Conservation (phyloP, 179 eudicot species). For the Spinacia oleracea region DNA sequence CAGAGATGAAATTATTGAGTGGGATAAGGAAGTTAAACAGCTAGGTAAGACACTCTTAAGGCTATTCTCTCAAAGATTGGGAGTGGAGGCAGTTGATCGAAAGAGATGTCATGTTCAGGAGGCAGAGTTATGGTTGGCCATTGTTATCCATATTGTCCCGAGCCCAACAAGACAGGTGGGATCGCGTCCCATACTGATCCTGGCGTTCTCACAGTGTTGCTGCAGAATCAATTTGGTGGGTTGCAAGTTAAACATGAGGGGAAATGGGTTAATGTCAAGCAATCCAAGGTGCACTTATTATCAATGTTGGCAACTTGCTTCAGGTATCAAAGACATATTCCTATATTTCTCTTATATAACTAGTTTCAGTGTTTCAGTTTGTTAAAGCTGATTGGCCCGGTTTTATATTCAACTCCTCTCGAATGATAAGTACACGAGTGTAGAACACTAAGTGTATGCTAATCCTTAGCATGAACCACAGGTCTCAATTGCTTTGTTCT, state of each 20-base stretch:
- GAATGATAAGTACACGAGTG: constrained; percentile 60
- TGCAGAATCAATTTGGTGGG: constrained; percentile 66
- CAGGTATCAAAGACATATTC: constrained; percentile 45
- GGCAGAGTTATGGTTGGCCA: constrained; percentile 51
- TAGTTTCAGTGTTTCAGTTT: background rate
- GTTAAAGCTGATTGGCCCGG: background rate
- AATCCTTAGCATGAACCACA: constrained; percentile 50
- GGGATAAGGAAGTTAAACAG: constrained; percentile 48
- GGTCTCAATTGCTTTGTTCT: constrained; percentile 56
- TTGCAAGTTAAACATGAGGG: constrained; percentile 58
- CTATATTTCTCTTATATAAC: too few species aligned
- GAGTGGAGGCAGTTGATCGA: constrained; percentile 40
- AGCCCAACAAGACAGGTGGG: constrained; percentile 66
- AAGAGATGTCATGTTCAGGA: constrained; percentile 50
- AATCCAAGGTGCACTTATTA: constrained; percentile 59
- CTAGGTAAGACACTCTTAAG: constrained; percentile 47
- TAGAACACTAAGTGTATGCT: constrained; percentile 69
- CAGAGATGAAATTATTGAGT: constrained; percentile 43
- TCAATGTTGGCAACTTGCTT: constrained; percentile 71
- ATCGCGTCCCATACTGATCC: constrained; percentile 64
- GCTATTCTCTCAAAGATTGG: constrained; percentile 57
- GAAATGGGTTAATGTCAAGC: constrained; percentile 63
- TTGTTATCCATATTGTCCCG: constrained; percentile 72
- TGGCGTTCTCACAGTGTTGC: constrained; percentile 59
- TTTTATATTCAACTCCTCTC: constrained; percentile 51